Evolutionary conservation across 108 stramenopile genomes (phyloP).

Genomic region (Skeletonema costatum): DNA sequence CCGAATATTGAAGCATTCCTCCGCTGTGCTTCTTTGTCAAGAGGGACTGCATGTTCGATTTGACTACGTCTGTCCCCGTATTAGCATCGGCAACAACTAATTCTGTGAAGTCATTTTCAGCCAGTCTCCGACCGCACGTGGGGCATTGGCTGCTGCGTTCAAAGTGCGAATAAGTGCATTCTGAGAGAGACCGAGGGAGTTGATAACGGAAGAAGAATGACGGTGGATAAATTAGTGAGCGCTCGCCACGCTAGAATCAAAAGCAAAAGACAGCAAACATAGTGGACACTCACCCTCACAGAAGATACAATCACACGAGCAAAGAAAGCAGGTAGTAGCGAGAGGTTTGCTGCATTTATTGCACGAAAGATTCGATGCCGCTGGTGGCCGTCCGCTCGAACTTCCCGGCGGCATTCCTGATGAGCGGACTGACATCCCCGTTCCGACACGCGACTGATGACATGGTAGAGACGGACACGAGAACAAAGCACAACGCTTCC

Average conservation of each 20-base stretch:
- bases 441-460: not conserved
- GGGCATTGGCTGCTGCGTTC: slow-evolving; percentile 66
- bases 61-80: slow-evolving; percentile 41
- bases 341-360: slow-evolving; percentile 72
- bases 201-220: not conserved
- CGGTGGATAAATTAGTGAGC: not conserved
- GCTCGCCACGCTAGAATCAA: not conserved
- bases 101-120: slow-evolving; percentile 75
- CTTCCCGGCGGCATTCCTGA: slow-evolving; percentile 11
- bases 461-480: not conserved
- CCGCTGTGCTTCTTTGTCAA: slow-evolving; percentile 48
- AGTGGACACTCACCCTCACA: slow-evolving; percentile 67
- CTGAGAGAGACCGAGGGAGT: slow-evolving; percentile 16
- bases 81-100: slow-evolving; percentile 67
- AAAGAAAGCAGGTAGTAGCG: slow-evolving; percentile 73
- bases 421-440: not conserved
- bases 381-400: slow-evolving; percentile 18
- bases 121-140: slow-evolving; percentile 52
- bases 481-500: no score
- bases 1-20: slow-evolving; percentile 42
- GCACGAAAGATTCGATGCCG: slow-evolving; percentile 45
- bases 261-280: not conserved
- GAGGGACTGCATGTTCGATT: slow-evolving; percentile 51
- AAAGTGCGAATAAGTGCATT: slow-evolving; percentile 82
- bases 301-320: slow-evolving; percentile 78